Evolutionary conservation across 2,329 filamentous ascomycete genomes (phyloP).

Genomic region (Cladosporium sp.): DNA sequence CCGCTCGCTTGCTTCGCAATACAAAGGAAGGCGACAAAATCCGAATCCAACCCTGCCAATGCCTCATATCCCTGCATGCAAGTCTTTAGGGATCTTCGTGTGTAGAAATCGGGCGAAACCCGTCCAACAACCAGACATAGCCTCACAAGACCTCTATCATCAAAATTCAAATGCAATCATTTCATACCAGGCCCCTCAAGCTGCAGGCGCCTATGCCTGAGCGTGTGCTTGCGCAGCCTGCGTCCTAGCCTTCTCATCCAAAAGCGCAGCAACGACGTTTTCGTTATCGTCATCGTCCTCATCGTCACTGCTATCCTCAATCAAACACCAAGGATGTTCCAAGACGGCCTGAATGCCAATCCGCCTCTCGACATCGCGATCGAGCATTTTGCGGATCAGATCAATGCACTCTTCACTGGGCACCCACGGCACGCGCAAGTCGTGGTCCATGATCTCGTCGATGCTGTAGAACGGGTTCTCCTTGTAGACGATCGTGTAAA

Average conservation of each 20-base stretch:
- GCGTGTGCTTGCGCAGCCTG: too few species aligned
- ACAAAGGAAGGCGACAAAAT: background rate
- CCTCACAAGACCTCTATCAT: background rate
- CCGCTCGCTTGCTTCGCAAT: background rate
- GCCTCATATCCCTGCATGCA: background rate
- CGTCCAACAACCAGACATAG: too few species aligned
- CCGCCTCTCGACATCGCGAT: conserved; percentile 78
- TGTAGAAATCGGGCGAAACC: background rate
- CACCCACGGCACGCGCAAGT: conserved; percentile 82
- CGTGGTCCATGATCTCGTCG: conserved; percentile 98
- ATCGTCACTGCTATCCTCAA: conserved; percentile 23
- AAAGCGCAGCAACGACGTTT: background rate
- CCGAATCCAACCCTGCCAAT: background rate
- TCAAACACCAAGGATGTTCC: conserved; percentile 75
- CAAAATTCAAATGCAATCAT: background rate
- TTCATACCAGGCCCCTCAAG: too few species aligned
- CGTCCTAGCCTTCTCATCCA: background rate
- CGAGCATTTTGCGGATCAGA: conserved; percentile 84
- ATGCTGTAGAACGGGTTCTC: conserved; percentile 99
- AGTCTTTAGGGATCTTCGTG: background rate
- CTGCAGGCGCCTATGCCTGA: too few species aligned
- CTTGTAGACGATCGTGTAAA: conserved; percentile 99
- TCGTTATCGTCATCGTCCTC: background rate
- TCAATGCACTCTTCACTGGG: conserved; percentile 91
- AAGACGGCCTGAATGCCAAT: conserved; percentile 85